A percentile compares a stretch with the other conserved stretches of the same genome.
phyloP scores from a whole-genome alignment of 371 early-diverging fungal species.

The Apophysomyces sp. region DNA sequence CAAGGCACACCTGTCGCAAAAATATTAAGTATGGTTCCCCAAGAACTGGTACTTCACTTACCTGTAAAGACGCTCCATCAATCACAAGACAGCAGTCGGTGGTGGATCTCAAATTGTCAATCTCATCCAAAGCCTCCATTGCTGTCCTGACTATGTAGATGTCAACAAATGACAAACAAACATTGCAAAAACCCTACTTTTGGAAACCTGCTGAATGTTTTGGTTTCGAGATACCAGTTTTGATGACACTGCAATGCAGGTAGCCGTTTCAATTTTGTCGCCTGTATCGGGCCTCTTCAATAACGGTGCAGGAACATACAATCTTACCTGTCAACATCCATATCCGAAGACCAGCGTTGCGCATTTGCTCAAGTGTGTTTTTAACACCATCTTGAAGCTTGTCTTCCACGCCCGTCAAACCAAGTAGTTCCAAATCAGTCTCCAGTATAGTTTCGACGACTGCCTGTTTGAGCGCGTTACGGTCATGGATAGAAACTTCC shows the following conservation, averaged over 20 bases:
- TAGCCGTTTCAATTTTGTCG: constrained; percentile 99
- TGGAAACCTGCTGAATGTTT: constrained; percentile 73
- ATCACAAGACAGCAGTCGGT: constrained; percentile 90
- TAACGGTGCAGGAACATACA: not conserved
- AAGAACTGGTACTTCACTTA: constrained; percentile 19
- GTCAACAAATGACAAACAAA: not conserved
- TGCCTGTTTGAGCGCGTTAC: constrained; percentile 68
- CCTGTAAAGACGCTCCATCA: constrained; percentile 93
- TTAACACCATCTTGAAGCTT: constrained; percentile 97
- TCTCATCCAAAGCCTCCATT: constrained; percentile 61
- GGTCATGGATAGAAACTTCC: constrained; percentile 68
- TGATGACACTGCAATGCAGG: constrained; percentile 93
- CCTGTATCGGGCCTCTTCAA: constrained; percentile 46
- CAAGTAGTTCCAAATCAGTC: constrained; percentile 90
- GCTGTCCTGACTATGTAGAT: constrained; percentile 50
- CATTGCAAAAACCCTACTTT: constrained; percentile 41
- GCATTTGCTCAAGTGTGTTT: constrained; percentile 87
- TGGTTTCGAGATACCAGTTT: constrained; percentile 91
- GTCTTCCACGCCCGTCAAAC: constrained; percentile 99
- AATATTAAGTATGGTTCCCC: constrained; percentile 1
- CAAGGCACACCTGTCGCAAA: constrained; percentile 55
- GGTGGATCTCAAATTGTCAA: constrained; percentile 60
- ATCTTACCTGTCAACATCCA: constrained; percentile 96
- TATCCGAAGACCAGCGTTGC: constrained; percentile 96
- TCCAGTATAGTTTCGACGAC: constrained; percentile 78